Percentiles rank a stretch among this genome's conserved stretches.
phyloP scores from a whole-genome alignment of 2,329 filamentous ascomycete genomes.

The Hymenotorrendiella dingleyae region DNA sequence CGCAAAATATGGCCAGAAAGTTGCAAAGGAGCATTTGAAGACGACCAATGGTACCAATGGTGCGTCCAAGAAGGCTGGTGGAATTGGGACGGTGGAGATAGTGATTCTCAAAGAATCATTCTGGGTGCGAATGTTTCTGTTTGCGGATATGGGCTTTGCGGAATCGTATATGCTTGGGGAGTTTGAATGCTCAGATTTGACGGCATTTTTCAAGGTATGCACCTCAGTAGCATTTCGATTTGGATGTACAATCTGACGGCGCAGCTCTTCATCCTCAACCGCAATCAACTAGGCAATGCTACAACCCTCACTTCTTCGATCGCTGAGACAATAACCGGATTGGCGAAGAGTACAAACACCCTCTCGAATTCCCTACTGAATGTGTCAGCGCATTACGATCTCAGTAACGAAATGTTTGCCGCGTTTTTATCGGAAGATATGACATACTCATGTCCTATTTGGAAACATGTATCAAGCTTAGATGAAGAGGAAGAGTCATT shows the following conservation, averaged over 20 bases:
- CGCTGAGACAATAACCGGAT: slow-evolving; percentile 49
- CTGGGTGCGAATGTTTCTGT: slow-evolving; percentile 63
- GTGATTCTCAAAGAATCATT: slow-evolving; percentile 60
- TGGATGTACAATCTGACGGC: too few relatives aligned
- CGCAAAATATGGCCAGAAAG: slow-evolving; percentile 41
- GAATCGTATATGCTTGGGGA: slow-evolving; percentile 66
- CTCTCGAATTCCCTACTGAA: slow-evolving; percentile 56
- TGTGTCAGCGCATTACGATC: slow-evolving; percentile 68
- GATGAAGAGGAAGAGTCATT: slow-evolving; percentile 47
- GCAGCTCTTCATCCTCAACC: slow-evolving; percentile 65
- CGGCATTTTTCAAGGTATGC: slow-evolving; percentile 59
- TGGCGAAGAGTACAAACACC: slow-evolving; percentile 53
- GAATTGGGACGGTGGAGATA: slow-evolving; percentile 45
- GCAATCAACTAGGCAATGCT: slow-evolving; percentile 57
- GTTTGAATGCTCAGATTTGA: slow-evolving; percentile 59
- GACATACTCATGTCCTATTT: slow-evolving; percentile 70
- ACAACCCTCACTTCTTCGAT: slow-evolving; percentile 56
- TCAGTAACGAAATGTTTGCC: slow-evolving; percentile 70
- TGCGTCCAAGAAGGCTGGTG: slow-evolving; percentile 33
- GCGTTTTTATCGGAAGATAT: slow-evolving; percentile 70
- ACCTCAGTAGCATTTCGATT: too few relatives aligned
- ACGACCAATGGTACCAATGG: slow-evolving; percentile 31
- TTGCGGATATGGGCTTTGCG: slow-evolving; percentile 68
- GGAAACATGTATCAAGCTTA: slow-evolving; percentile 42
- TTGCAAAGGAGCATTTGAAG: slow-evolving; percentile 34